These are phyloP conservation scores for Colletotrichum tropicale DNA, from an alignment of 2,329 filamentous ascomycete species.

Conservation along the genomic window DNA sequence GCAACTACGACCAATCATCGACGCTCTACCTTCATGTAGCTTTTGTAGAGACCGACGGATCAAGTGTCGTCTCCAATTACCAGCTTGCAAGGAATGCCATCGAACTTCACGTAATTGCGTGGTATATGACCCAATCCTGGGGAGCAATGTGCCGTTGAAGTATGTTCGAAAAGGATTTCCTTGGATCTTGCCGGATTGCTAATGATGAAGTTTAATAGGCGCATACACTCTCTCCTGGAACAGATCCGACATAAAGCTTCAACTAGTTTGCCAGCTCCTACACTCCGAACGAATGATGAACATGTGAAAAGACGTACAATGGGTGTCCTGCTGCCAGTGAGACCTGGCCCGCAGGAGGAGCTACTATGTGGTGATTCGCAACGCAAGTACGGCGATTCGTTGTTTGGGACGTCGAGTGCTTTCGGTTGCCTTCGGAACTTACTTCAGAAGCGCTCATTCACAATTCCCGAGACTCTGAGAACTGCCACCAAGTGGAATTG, in stretches of 20 bases:
- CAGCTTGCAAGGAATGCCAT: neutral
- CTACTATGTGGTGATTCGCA: neutral
- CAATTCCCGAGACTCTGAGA: neutral
- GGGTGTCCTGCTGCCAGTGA: neutral
- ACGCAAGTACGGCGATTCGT: neutral
- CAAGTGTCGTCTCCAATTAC: neutral
- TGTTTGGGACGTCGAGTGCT: neutral
- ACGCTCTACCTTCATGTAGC: neutral
- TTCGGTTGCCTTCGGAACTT: neutral
- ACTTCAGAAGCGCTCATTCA: neutral
- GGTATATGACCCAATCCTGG: neutral
- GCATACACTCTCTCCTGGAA: neutral
- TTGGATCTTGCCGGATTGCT: neutral
- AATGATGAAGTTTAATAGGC: neutral
- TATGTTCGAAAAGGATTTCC: neutral
- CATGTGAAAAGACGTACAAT: neutral
- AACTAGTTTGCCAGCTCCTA: neutral
- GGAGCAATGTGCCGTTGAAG: neutral
- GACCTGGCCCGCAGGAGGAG: neutral
- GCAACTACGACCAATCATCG: neutral
- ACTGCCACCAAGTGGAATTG: neutral
- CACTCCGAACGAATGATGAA: neutral
- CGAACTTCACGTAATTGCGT: neutral
- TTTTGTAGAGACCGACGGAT: neutral
- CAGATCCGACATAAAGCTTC: neutral